Conservation (phyloP, 2,329 filamentous ascomycete species). For the Apiospora kogelbergensis region DNA sequence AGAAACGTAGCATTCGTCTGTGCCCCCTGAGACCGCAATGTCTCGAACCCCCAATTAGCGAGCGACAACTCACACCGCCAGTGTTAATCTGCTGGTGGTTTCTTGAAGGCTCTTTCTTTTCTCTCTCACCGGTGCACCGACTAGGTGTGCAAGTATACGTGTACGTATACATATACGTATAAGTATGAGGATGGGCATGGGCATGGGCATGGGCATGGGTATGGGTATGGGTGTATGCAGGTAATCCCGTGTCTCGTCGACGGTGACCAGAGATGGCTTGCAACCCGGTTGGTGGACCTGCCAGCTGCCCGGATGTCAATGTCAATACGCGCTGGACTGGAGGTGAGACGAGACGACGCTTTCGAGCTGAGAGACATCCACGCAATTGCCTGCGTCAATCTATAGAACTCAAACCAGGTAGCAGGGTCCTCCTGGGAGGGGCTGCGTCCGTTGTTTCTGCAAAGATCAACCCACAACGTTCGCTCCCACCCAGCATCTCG, state of each 20-base stretch:
- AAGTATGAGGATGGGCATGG: too few relatives aligned
- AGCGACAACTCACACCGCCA: not conserved
- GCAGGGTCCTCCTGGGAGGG: not conserved
- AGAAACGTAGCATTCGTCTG: not conserved
- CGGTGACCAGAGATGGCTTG: not conserved
- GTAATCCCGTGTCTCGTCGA: slow-evolving; percentile 3
- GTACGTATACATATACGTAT: too few relatives aligned
- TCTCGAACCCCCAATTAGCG: slow-evolving; percentile 1
- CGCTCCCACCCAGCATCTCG: not conserved
- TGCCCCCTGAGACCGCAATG: not conserved
- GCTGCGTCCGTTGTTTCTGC: not conserved
- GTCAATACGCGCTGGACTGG: not conserved
- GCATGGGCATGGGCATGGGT: too few relatives aligned
- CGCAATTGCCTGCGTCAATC: not conserved
- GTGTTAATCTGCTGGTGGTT: not conserved
- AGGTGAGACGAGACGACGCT: not conserved
- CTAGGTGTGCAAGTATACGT: not conserved
- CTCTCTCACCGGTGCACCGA: not conserved
- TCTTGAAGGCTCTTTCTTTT: not conserved
- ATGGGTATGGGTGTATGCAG: not conserved
- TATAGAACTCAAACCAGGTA: not conserved
- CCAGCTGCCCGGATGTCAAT: not conserved
- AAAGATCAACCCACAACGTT: not conserved
- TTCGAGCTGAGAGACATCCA: not conserved
- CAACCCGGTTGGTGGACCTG: not conserved